Evolutionary conservation across 2,329 filamentous ascomycete genomes (phyloP).

Genomic region (Fusarium luffae): DNA sequence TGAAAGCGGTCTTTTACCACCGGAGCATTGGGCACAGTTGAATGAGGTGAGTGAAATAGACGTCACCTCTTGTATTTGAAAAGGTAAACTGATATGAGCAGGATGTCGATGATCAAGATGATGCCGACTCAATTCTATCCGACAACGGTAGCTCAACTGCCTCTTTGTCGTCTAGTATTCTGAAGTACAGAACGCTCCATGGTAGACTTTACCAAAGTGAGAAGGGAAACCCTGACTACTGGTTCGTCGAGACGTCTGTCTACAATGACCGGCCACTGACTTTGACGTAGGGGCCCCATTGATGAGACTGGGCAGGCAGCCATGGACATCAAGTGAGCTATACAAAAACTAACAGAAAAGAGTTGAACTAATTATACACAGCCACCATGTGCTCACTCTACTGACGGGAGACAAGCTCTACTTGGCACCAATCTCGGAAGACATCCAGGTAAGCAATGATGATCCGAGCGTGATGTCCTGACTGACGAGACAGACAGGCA

Average conservation of each 20-base stretch:
- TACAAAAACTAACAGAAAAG: too few species aligned
- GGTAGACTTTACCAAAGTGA: not conserved
- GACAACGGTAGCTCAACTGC: not conserved
- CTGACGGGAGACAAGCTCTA: not conserved
- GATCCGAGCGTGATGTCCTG: accelerated
- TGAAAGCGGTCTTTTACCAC: not conserved
- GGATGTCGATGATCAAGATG: not conserved
- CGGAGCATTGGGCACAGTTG: not conserved
- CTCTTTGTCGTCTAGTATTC: not conserved
- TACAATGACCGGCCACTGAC: not conserved
- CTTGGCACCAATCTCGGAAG: not conserved
- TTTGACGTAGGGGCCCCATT: not conserved
- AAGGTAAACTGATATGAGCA: accelerated
- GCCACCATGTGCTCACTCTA: not conserved
- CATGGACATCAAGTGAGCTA: constrained; percentile 13
- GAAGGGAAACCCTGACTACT: constrained; percentile 4
- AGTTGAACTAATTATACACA: too few species aligned
- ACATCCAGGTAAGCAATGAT: not conserved
- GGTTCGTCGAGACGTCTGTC: not conserved
- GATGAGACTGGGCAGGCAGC: not conserved
- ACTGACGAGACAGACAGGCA: not conserved
- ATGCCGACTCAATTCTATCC: not conserved
- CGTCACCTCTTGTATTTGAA: not conserved
- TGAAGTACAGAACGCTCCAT: not conserved
- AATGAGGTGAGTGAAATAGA: not conserved